Base-by-base conservation (phyloP, 352 stramenopile genomes). In the Pythium phragmitis region DNA sequence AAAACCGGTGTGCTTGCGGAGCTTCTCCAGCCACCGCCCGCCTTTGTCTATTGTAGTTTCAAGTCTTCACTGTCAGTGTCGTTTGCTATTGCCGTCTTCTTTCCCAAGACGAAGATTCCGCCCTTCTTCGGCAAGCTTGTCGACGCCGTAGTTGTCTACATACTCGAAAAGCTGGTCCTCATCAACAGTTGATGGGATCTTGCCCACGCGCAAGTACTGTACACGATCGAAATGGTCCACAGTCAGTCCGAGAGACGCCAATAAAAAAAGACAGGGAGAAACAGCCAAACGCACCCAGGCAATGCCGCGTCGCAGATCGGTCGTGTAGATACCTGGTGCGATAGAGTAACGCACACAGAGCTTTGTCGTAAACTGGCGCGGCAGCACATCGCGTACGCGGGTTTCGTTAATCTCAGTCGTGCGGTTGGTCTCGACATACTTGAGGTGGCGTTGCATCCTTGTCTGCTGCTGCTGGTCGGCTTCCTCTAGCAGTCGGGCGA, bases 301-400 rank as follows among this genome's bases (percentile, higher is more conserved):
- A n/a, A 94, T 69, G 8, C 69, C 82, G 54, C 82, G 76, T 42
- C 79, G 76, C 34, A 92, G 37, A 60, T 94, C 81, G 0, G 76
- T 79, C 11, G 83, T 90, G 63, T 88, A 92, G 53, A 90, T 89
- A 13, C 86, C 86, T 1, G 86, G 83, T 0, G 84, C 78, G 17
- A 93, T 76, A 8, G 63, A 68, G 60, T 85, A 92, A 17, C 76
- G 80, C 37, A 92, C 80, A 49, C 84, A 91, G 23, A 94, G 70
- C 62, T 88, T 89, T 12, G 86, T 94, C 0, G 82, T 83, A 52
- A 94, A 93, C 60, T 91, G 83, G 8, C 76, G 80, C 7, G 86
- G 85, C 13, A 94, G 57, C 33, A 90, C 58, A 1, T 77, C 75
- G 17, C 82, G 72, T 52, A 78, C 75, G 21, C 66, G 68, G 9